Evolutionary conservation across 805 yeast genomes (phyloP).

Genomic region (Saccharomycopsis babjevae): DNA sequence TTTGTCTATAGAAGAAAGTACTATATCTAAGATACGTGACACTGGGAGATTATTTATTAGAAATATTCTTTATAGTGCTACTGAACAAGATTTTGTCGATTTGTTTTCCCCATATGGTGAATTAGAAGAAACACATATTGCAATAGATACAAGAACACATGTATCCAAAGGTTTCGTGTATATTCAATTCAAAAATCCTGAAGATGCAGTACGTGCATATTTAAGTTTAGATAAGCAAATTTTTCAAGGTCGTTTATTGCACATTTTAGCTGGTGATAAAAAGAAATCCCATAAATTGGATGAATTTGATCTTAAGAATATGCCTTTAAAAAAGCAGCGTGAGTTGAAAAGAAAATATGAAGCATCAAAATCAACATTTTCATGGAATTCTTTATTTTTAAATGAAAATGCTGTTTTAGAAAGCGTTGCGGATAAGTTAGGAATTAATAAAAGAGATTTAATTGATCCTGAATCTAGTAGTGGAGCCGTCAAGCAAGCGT

Average conservation of each 20-base stretch:
- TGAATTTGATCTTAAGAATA: conserved; percentile 81
- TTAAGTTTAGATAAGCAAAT: conserved; percentile 70
- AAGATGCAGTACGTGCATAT: conserved; percentile 71
- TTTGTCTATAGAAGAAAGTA: conserved; percentile 35
- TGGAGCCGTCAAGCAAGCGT: conserved; percentile 92
- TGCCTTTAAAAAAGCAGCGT: conserved; percentile 86
- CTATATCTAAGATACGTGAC: conserved; percentile 40
- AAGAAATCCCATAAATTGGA: conserved; percentile 78
- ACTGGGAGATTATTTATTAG: conserved; percentile 84
- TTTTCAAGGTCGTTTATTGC: conserved; percentile 89
- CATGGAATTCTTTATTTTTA: conserved; percentile 92
- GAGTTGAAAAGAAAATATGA: conserved; percentile 75
- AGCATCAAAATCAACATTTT: conserved; percentile 79
- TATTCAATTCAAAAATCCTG: conserved; percentile 54
- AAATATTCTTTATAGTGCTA: conserved; percentile 69
- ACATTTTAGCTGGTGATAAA: conserved; percentile 75
- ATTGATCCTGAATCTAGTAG: conserved; percentile 79
- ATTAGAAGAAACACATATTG: conserved; percentile 83
- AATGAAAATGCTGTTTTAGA: conserved; percentile 87
- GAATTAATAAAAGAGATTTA: conserved; percentile 71
- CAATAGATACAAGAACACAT: conserved; percentile 83
- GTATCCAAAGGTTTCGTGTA: conserved; percentile 90
- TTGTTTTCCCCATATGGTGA: conserved; percentile 62
- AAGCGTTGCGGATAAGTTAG: conserved; percentile 76
- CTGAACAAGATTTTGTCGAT: conserved; percentile 64